Conservation (phyloP, 768 basidiomycete genomes). For the Podaxis sp. region DNA sequence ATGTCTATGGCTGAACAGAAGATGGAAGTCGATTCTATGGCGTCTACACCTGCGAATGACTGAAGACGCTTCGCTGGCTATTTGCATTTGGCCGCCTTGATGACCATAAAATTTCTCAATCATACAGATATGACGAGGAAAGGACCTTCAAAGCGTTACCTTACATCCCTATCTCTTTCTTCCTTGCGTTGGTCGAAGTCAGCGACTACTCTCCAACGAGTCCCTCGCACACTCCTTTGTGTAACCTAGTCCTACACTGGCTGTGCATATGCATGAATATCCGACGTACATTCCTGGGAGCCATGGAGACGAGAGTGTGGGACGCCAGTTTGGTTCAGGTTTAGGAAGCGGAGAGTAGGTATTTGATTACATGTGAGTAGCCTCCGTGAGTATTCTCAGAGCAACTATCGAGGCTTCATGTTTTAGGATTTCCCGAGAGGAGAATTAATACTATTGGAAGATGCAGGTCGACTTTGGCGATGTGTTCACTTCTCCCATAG, state of each 20-base stretch:
- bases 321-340: conserved; percentile 21
- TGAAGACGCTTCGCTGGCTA: not conserved
- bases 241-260: not conserved
- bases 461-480: conserved; percentile 29
- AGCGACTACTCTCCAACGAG: not conserved
- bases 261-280: conserved; percentile 6
- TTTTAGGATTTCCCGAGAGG: not conserved
- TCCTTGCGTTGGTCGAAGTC: conserved; percentile 4
- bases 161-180: not conserved
- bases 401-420: conserved; percentile 21
- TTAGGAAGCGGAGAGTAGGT: conserved; percentile 21
- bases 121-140: not conserved
- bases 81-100: not conserved
- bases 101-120: conserved; percentile 7
- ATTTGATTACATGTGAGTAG: conserved; percentile 27
- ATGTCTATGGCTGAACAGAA: conserved; percentile 29
- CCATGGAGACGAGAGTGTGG: conserved; percentile 22
- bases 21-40: conserved; percentile 76
- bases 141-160: not conserved
- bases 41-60: conserved; percentile 62
- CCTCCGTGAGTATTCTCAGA: not conserved
- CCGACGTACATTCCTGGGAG: not conserved
- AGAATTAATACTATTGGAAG: conserved; percentile 16
- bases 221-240: not conserved
- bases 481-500: conserved; percentile 24